Conservation (phyloP, 805 yeast species). For the Pichia exigua region DNA sequence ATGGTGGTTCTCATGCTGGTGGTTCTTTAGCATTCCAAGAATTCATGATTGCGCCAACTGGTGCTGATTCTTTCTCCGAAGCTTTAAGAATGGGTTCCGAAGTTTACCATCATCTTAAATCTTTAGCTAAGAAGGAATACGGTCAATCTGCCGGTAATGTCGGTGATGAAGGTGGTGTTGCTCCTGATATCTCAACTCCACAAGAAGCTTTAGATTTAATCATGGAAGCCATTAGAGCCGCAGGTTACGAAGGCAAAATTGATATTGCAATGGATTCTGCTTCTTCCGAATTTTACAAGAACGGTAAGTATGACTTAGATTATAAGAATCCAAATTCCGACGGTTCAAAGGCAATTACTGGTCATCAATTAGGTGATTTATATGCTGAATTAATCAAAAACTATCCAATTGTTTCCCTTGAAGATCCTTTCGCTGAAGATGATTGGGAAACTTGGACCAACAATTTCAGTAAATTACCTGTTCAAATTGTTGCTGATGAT, state of each 20-base stretch:
- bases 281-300: conserved; percentile 95
- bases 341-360: conserved; percentile 83
- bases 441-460: conserved; percentile 98
- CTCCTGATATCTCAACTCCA: conserved; percentile 93
- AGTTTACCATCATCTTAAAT: conserved; percentile 95
- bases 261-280: conserved; percentile 94
- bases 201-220: conserved; percentile 96
- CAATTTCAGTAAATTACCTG: conserved; percentile 66
- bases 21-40: conserved; percentile 99
- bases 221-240: conserved; percentile 77
- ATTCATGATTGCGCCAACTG: conserved; percentile 97
- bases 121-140: conserved; percentile 87
- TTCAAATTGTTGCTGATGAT: conserved; percentile 97
- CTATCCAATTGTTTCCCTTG: conserved; percentile 97
- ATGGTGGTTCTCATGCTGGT: conserved; percentile 99
- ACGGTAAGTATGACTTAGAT: conserved; percentile 95
- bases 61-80: conserved; percentile 85
- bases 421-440: conserved; percentile 99
- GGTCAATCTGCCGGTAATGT: conserved; percentile 99
- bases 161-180: conserved; percentile 99
- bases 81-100: conserved; percentile 96
- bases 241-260: conserved; percentile 93
- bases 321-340: conserved; percentile 96
- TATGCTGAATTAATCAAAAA: conserved; percentile 73
- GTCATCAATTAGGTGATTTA: conserved; percentile 77